Evolutionary conservation across 345 rosid genomes (phyloP), one percentile per base, ranked within the genome.

Genomic region (Kandelia obovata): DNA sequence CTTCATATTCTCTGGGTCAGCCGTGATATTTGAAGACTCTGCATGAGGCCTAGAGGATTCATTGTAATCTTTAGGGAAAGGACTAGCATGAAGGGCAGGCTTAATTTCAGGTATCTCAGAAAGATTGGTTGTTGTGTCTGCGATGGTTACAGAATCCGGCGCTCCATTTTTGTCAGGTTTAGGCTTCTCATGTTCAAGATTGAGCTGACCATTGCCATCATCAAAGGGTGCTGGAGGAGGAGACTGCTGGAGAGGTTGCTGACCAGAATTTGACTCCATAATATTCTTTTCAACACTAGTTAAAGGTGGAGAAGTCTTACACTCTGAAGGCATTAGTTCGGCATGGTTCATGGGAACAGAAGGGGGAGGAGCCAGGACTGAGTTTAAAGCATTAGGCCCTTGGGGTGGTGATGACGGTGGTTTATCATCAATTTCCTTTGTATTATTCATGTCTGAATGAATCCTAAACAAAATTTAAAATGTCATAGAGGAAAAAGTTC

Each of bases 21-120:
- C 64, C 72, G 77, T 78, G 47, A 73, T 35, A 56, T 65, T 70
- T 68, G 84, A 65, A 77, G 82, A 67, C 75, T 69, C 78, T 20
- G 80, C 73, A 78, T 47, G 58, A 69, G 76, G 79, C 4, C 64
- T 71, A 60, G 60, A 62, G 49, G 74, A 70, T 65, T 76, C 80
- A 49, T 37, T 43, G 55, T 15, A 20, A 37, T 39, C 70, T 70
- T 66, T 64, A 53, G 65, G 64, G 58, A 52, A 70, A 66, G 55
- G 59, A 47, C 58, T 77, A 66, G 26, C 62, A 78, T 60, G 81
- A 71, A 56, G 71, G n/a, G 34, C 66, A 52, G 62, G 58, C 82
- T 25, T 75, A 62, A 43, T 64, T 71, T 74, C 78, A 53, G 71
- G 69, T 68, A 61, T 68, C 53, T 56, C 69, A 65, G 65, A 72